Evolutionary conservation across 805 yeast species (phyloP).

Genomic region (Alloascoidea hylecoeti): DNA sequence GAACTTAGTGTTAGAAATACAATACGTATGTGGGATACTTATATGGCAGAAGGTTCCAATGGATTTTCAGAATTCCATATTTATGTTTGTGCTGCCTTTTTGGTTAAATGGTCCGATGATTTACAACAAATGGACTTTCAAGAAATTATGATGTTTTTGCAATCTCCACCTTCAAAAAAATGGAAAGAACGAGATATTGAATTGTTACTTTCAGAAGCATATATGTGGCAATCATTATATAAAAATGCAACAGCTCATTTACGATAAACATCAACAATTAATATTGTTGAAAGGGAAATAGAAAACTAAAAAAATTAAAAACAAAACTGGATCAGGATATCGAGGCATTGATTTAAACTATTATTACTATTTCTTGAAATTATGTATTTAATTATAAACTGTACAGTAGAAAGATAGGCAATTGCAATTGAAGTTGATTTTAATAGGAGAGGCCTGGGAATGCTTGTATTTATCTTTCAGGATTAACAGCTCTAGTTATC

Average conservation of each 20-base stretch:
- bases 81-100: constrained; percentile 94
- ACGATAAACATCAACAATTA: constrained; percentile 19
- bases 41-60: constrained; percentile 36
- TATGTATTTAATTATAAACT: no score
- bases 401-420: no score
- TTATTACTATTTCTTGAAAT: no score
- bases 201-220: constrained; percentile 86
- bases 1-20: constrained; percentile 69
- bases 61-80: constrained; percentile 91
- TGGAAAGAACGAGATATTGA: constrained; percentile 91
- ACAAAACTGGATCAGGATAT: no score
- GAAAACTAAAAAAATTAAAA: no score
- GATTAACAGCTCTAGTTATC: no score
- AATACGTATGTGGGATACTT: constrained; percentile 97
- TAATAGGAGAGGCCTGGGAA: no score
- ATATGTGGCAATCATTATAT: constrained; percentile 88
- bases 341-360: no score
- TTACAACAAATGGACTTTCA: constrained; percentile 84
- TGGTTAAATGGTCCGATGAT: constrained; percentile 74
- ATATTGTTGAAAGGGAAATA: no score
- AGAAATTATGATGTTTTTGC: constrained; percentile 83
- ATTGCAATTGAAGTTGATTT: no score
- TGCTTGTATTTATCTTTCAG: no score
- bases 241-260: constrained; percentile 85
- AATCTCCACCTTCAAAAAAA: constrained; percentile 70